A percentile compares a stretch with the other conserved stretches of the same genome.
Evolutionary conservation across 768 basidiomycete species (phyloP).

Genomic region (Xerocomellus amylosporus): DNA sequence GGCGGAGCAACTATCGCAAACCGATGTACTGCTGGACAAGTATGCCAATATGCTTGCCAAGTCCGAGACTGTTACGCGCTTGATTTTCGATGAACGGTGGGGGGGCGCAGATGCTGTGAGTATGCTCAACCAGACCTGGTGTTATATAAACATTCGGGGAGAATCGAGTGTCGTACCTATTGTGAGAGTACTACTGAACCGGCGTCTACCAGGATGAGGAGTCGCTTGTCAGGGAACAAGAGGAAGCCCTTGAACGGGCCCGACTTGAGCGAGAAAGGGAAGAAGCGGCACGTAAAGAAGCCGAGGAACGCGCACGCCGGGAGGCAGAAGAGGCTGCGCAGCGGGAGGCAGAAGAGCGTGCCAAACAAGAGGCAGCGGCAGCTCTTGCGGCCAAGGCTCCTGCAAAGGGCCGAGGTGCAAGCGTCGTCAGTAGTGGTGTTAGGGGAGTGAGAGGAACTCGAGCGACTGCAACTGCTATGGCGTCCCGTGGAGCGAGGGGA

Average conservation of each 20-base stretch:
- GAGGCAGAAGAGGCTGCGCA: constrained; percentile 36
- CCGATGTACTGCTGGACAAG: constrained; percentile 71
- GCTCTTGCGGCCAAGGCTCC: constrained; percentile 30
- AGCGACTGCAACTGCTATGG: constrained; percentile 49
- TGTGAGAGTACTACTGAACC: not conserved
- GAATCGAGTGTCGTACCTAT: not conserved
- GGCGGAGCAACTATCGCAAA: constrained; percentile 63
- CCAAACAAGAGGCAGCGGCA: constrained; percentile 45
- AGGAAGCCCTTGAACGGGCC: constrained; percentile 28
- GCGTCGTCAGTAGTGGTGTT: constrained; percentile 51
- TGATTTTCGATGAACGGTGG: constrained; percentile 79
- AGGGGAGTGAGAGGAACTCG: constrained; percentile 72
- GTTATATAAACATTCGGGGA: not conserved
- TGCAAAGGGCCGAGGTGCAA: constrained; percentile 45
- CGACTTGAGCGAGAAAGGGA: constrained; percentile 37
- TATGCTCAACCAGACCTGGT: constrained; percentile 1
- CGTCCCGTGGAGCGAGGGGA: constrained; percentile 45
- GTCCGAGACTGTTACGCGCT: constrained; percentile 62
- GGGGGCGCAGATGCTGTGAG: constrained; percentile 69
- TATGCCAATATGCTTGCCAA: constrained; percentile 67
- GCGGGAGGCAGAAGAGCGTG: constrained; percentile 48
- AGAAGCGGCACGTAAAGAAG: constrained; percentile 39
- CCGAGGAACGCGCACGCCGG: constrained; percentile 33
- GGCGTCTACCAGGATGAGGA: constrained; percentile 53
- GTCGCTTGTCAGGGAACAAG: constrained; percentile 43